Evolutionary conservation across 768 basidiomycete genomes (phyloP).

Genomic region (Suillus decipiens): DNA sequence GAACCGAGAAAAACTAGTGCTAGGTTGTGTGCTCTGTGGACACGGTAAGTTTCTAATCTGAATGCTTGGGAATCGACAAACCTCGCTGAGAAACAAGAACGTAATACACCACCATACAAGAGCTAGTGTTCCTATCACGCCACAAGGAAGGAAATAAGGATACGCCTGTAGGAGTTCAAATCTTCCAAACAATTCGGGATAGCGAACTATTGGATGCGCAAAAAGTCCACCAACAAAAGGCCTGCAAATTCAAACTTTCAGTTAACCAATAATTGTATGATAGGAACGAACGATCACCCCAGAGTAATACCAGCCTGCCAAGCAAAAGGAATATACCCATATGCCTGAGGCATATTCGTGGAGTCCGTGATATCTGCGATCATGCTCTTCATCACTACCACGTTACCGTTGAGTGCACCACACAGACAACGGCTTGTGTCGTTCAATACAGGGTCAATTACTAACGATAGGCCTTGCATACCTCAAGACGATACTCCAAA

Average conservation of each 20-base stretch:
- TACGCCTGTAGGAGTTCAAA: constrained; percentile 57
- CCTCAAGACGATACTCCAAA: constrained; percentile 40
- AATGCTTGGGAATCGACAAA: constrained; percentile 14
- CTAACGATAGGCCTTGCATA: constrained; percentile 10
- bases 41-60: background rate
- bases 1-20: constrained; percentile 2
- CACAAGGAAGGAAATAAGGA: constrained; percentile 70
- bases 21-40: constrained; percentile 9
- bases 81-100: constrained; percentile 53
- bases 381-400: constrained; percentile 44
- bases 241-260: constrained; percentile 31
- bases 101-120: constrained; percentile 49
- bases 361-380: constrained; percentile 38
- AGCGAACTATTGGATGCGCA: constrained; percentile 62
- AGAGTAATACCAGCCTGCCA: constrained; percentile 43
- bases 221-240: constrained; percentile 67
- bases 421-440: constrained; percentile 38
- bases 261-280: constrained; percentile 25
- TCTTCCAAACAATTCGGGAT: constrained; percentile 57
- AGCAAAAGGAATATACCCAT: constrained; percentile 55
- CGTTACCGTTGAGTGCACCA: constrained; percentile 50
- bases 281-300: constrained; percentile 32
- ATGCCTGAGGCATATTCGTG: constrained; percentile 35
- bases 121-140: constrained; percentile 57
- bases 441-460: background rate